These are phyloP conservation scores for Aspergillus conjunctus DNA, from an alignment of 495 filamentous ascomycete species.

Conservation along the genomic window DNA sequence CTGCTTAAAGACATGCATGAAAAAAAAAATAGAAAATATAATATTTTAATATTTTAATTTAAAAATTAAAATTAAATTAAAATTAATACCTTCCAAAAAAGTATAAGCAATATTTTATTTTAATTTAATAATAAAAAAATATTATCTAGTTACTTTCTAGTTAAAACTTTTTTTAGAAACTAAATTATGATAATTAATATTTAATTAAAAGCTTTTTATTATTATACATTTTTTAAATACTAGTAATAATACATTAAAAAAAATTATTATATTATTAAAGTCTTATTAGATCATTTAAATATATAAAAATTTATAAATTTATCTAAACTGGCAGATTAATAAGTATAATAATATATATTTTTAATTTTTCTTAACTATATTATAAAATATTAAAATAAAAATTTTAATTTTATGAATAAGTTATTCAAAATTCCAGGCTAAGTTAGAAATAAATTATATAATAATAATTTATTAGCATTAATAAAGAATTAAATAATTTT, in stretches of 20 bases:
- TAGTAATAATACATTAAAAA: neutral
- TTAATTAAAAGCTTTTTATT: constrained; percentile 1
- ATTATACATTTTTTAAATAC: neutral
- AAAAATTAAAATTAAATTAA: too few species aligned
- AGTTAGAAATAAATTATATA: neutral
- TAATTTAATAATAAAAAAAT: constrained; percentile 9
- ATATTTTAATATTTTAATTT: too few species aligned
- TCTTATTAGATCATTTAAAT: too few species aligned
- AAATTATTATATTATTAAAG: neutral
- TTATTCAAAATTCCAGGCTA: neutral
- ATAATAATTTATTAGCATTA: neutral
- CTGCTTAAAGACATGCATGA: neutral
- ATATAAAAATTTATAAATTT: neutral
- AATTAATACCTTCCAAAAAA: too few species aligned
- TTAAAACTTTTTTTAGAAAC: neutral
- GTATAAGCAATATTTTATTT: neutral
- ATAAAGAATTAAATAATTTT: neutral
- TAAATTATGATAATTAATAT: neutral
- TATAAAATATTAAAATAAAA: neutral
- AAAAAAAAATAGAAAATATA: constrained; percentile 1
- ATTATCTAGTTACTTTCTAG: too few species aligned
- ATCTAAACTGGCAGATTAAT: constrained; percentile 14
- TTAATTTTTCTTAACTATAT: constrained; percentile 1
- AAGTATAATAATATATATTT: constrained; percentile 1
- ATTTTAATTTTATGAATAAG: neutral